These are phyloP conservation scores for Pseudogymnoascus sp. DNA, from an alignment of 2,329 filamentous ascomycete genomes.

Conservation along the genomic window DNA sequence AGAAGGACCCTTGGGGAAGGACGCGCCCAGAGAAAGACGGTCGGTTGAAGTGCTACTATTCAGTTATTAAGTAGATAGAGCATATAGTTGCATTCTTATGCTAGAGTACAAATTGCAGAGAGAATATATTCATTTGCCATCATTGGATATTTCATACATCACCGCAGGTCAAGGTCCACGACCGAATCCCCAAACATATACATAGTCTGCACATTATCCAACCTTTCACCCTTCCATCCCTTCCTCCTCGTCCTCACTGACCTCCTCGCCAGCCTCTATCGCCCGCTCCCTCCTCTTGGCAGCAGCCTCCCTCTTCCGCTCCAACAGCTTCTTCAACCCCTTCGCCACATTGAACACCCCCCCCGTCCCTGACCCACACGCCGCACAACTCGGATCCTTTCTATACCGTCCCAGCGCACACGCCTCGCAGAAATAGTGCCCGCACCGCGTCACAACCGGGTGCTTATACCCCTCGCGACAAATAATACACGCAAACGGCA, in stretches of 20 bases:
- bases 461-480: constrained; percentile 35
- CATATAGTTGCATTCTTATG: too few species aligned
- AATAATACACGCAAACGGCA: constrained; percentile 29
- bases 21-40: too few species aligned
- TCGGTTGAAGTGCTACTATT: too few species aligned
- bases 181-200: background rate
- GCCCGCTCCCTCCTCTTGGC: constrained; percentile 43
- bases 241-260: constrained; percentile 36
- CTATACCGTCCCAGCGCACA: constrained; percentile 83
- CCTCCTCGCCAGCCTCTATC: constrained; percentile 44
- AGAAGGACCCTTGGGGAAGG: too few species aligned
- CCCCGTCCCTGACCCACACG: constrained; percentile 74
- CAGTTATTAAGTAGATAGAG: too few species aligned
- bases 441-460: constrained; percentile 81
- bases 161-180: background rate
- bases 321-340: constrained; percentile 69
- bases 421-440: constrained; percentile 90
- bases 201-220: too few species aligned
- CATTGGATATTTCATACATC: background rate
- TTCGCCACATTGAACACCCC: constrained; percentile 88
- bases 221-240: background rate
- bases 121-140: background rate
- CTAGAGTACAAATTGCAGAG: too few species aligned
- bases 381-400: constrained; percentile 78
- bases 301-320: constrained; percentile 51